phyloP scores from a whole-genome alignment of 2,329 filamentous ascomycete genomes.

The Cercospora sp. region DNA sequence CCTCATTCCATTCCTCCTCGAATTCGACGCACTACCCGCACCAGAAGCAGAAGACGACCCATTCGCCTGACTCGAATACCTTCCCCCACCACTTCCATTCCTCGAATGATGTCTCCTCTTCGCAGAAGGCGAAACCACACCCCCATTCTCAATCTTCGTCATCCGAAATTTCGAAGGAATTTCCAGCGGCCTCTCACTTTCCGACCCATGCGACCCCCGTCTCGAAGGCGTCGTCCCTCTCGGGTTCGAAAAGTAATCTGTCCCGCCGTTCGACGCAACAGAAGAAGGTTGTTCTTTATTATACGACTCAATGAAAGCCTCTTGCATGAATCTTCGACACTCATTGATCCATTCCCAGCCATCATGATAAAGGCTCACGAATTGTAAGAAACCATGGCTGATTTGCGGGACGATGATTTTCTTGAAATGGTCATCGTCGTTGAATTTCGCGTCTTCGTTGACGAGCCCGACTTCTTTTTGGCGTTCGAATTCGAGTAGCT shows the following conservation, averaged over 20 bases:
- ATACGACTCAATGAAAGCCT: conserved; percentile 63
- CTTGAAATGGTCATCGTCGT: conserved; percentile 67
- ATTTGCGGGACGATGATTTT: conserved; percentile 85
- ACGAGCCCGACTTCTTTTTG: conserved; percentile 58
- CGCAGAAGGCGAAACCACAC: conserved; percentile 7
- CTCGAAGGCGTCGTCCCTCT: conserved; percentile 18
- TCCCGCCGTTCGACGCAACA: conserved; percentile 23
- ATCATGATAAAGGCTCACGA: conserved; percentile 82
- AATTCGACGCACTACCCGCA: conserved; percentile 17
- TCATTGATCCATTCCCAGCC: conserved; percentile 85
- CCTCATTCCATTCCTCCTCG: conserved; percentile 33
- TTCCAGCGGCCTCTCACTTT: conserved; percentile 80
- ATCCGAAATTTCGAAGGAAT: conserved; percentile 57
- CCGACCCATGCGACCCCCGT: conserved; percentile 55
- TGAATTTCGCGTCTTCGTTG: conserved; percentile 55
- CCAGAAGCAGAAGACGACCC: neutral
- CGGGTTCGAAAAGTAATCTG: conserved; percentile 31
- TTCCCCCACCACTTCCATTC: conserved; percentile 19
- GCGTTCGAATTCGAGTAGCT: conserved; percentile 58
- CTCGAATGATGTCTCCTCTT: conserved; percentile 13
- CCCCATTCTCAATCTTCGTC: conserved; percentile 24
- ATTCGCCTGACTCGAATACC: conserved; percentile 20
- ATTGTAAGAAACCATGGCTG: conserved; percentile 91
- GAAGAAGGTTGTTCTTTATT: conserved; percentile 36
- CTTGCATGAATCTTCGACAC: conserved; percentile 77